Percentiles rank a stretch among this genome's conserved stretches.
phyloP scores from a whole-genome alignment of 78 protist species.

The Chrysochromulina tobinii region DNA sequence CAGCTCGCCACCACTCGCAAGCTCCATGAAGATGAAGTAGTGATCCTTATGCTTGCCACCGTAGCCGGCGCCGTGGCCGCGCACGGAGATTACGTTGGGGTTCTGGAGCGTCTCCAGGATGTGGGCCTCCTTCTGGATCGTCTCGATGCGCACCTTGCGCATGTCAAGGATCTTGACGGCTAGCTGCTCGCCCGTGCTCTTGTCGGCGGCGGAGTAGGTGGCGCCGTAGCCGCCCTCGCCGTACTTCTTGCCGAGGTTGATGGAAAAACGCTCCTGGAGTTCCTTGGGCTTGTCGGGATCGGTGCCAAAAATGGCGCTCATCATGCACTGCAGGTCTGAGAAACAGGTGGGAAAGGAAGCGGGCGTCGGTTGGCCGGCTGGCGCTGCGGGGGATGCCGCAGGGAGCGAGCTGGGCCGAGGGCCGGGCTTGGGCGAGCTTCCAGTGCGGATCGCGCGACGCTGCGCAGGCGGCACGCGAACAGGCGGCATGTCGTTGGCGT shows the following conservation, averaged over 20 bases:
- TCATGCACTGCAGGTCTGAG: no score
- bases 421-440: no score
- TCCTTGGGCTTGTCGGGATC: no score
- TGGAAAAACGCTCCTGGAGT: not conserved
- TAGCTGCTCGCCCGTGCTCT: not conserved
- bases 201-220: not conserved
- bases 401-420: no score
- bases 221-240: constrained; percentile 20
- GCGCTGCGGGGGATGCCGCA: no score
- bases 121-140: not conserved
- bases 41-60: not conserved
- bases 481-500: no score
- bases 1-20: constrained; percentile 63
- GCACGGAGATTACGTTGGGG: not conserved
- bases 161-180: not conserved
- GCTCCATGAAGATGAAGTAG: constrained; percentile 62
- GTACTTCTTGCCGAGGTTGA: not conserved
- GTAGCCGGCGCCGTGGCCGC: not conserved
- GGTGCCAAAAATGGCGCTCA: no score
- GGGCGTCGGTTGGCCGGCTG: no score
- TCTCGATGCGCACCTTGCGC: not conserved
- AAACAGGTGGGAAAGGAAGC: no score
- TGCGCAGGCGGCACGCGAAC: no score
- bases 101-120: not conserved
- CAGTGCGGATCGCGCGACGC: no score